Conservation (phyloP, 495 filamentous ascomycete genomes). For the Pseudevernia furfuracea region DNA sequence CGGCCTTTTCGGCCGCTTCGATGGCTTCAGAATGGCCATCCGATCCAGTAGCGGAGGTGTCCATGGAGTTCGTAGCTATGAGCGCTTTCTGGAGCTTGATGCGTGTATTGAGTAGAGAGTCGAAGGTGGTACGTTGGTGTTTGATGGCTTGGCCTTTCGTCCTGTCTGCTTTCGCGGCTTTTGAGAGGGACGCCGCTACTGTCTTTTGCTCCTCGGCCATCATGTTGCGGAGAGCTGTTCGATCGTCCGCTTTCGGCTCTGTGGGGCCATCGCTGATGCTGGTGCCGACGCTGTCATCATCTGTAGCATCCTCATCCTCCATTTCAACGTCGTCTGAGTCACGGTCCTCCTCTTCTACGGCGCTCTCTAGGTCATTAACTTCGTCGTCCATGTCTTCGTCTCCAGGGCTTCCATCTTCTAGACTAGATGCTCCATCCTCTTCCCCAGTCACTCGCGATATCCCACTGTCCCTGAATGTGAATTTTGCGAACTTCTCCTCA, state of each 20-base stretch:
- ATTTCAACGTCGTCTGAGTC: conserved; percentile 28
- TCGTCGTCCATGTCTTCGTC: conserved; percentile 22
- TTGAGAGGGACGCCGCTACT: conserved; percentile 59
- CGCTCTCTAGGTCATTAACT: conserved; percentile 20
- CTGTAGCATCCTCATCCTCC: conserved; percentile 23
- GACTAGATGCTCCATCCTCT: background rate
- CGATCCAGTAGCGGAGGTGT: conserved; percentile 22
- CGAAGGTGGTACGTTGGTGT: conserved; percentile 73
- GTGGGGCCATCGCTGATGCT: conserved; percentile 35
- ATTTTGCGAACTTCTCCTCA: conserved; percentile 49
- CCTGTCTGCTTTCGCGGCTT: conserved; percentile 68
- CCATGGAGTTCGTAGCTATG: conserved; percentile 65
- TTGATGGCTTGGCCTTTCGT: conserved; percentile 81
- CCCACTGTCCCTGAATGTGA: conserved; percentile 47
- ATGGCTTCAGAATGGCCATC: conserved; percentile 40
- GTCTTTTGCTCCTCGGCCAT: conserved; percentile 65
- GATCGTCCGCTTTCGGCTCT: conserved; percentile 40
- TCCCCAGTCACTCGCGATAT: background rate
- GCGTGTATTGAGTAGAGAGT: conserved; percentile 74
- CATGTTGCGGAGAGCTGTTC: conserved; percentile 56
- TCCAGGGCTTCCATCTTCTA: conserved; percentile 18
- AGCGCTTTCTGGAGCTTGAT: conserved; percentile 89
- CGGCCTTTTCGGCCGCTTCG: conserved; percentile 78
- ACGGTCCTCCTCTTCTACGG: background rate
- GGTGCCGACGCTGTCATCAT: conserved; percentile 29